phyloP scores from a whole-genome alignment of 257 asterid species.

The Lithospermum erythrorhizon region DNA sequence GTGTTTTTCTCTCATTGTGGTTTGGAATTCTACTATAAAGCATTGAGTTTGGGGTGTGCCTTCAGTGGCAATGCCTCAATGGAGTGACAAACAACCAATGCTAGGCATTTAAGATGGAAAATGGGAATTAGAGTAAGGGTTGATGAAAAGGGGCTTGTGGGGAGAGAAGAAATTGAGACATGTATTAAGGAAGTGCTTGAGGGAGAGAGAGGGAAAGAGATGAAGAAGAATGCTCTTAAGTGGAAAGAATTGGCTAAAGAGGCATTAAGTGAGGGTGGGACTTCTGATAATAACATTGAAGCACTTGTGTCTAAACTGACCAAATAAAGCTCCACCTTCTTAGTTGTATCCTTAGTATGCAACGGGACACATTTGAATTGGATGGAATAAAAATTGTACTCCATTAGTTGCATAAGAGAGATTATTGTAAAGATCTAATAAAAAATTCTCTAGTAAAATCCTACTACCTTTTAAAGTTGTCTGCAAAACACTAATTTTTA shows the following conservation, averaged over 20 bases:
- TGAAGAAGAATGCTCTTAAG: slow-evolving; percentile 42
- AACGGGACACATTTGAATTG: too few relatives aligned
- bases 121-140: slow-evolving; percentile 44
- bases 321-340: not conserved
- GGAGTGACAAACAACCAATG: slow-evolving; percentile 75
- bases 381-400: too few relatives aligned
- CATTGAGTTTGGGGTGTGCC: slow-evolving; percentile 71
- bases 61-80: slow-evolving; percentile 70
- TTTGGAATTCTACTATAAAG: slow-evolving; percentile 66
- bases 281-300: slow-evolving; percentile 38
- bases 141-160: slow-evolving; percentile 30
- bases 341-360: not conserved
- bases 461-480: too few relatives aligned
- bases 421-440: too few relatives aligned
- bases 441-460: too few relatives aligned
- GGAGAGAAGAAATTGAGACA: slow-evolving; percentile 45
- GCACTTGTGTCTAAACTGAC: slow-evolving; percentile 23
- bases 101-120: slow-evolving; percentile 60
- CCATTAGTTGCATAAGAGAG: too few relatives aligned
- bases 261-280: slow-evolving; percentile 53
- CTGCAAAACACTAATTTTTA: too few relatives aligned
- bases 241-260: slow-evolving; percentile 53
- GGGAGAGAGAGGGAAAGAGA: slow-evolving; percentile 38
- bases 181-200: slow-evolving; percentile 50
- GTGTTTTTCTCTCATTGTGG: slow-evolving; percentile 71